Base-by-base conservation (phyloP, 202 grass and related monocot genomes). In the Digitaria exilis region DNA sequence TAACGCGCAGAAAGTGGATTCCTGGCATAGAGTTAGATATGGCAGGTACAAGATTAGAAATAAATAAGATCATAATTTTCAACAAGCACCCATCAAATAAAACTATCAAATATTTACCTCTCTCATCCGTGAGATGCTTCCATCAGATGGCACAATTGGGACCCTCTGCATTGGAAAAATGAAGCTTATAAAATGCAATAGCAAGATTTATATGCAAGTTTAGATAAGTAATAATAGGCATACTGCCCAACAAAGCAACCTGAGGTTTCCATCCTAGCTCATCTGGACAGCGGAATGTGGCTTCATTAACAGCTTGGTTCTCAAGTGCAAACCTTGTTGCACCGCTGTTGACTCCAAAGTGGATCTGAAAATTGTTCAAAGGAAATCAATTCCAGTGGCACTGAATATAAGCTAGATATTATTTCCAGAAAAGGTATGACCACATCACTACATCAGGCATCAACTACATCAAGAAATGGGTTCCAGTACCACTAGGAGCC, bases 191-290 rank as follows among this genome's bases (percentile, higher is more conserved):
- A 93, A 76, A 72, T 71, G 69, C 39, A 73, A 71, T 12, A 8
- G 28, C 55, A 83, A 64, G 7, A 59, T 81, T 55, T 41, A 61
- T 31, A 21, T 77, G 39, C 48, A 56, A 58, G 28, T 19, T 6
- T 73, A 37, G 29, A 51, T 37, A 72, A 75, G 1, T 63, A 7
- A 55, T 44, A 57, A 59, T 35, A 62, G 17, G 39, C 31, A 65
- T 29, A 73, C 67, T 12, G 22, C 25, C 77, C 24, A 88, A 85
- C 28, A 55, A 35, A 48, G 1, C 73, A 71, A 95, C 96, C 93
- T 99, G 96, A 80, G 96, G 96, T 78, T 99, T 99, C 93, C 96
- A 99, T 66, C 96, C 96, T 90, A 96, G 89, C 82, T 99, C 93
- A 96, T 99, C 96, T 45, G 93, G 93, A 60, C 93, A 99, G 14